Percentiles rank a stretch among this genome's conserved stretches.
phyloP scores from a whole-genome alignment of 345 rosid species.

The Sonneratia alba region DNA sequence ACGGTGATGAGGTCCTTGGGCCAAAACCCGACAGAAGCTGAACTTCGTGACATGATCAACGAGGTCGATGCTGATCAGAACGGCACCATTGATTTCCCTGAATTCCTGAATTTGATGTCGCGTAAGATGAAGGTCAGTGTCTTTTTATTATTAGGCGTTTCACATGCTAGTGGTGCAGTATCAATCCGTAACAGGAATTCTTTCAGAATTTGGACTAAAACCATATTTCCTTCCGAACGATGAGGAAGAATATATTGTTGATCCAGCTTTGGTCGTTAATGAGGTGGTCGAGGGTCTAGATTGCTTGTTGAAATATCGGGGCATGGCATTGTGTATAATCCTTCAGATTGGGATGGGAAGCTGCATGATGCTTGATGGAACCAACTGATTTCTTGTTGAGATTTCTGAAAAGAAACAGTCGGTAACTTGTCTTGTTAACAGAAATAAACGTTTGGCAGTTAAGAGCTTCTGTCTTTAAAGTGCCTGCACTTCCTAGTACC shows the following conservation, averaged over 20 bases:
- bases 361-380: neutral
- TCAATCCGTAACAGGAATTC: neutral
- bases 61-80: constrained; percentile 50
- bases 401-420: neutral
- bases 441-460: neutral
- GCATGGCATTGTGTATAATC: neutral
- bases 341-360: neutral
- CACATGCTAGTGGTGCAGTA: neutral
- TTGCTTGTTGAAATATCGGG: too few relatives aligned
- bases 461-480: too few relatives aligned
- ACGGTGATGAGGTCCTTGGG: constrained; percentile 49
- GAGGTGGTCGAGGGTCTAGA: too few relatives aligned
- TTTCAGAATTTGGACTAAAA: neutral
- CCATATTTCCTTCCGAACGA: neutral
- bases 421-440: neutral
- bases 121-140: constrained; percentile 31
- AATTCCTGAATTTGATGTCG: constrained; percentile 45
- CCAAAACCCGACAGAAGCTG: constrained; percentile 47
- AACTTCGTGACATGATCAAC: constrained; percentile 42
- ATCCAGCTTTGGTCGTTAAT: neutral
- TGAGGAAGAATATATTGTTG: neutral
- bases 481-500: too few relatives aligned
- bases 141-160: neutral
- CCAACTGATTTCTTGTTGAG: neutral
- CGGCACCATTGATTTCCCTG: constrained; percentile 42